These are phyloP conservation scores for Ailanthus altissimus DNA, from an alignment of 345 rosid species.

Conservation along the genomic window DNA sequence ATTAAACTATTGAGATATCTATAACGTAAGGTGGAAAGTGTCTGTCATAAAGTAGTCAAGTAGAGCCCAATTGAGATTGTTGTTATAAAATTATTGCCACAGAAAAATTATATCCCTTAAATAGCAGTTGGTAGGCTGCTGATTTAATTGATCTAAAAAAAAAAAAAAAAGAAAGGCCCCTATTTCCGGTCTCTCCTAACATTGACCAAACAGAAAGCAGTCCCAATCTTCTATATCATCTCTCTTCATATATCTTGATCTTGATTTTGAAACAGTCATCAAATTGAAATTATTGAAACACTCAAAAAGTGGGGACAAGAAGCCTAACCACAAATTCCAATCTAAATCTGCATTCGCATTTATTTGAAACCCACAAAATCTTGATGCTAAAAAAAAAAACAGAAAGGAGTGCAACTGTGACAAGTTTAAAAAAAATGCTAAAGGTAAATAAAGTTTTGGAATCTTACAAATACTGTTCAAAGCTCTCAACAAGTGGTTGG, in stretches of 20 bases:
- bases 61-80: not conserved
- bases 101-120: not conserved
- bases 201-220: conserved; percentile 22
- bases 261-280: conserved; percentile 18
- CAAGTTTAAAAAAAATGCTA: not conserved
- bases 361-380: conserved; percentile 13
- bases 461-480: conserved; percentile 23
- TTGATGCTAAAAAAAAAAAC: not conserved
- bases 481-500: conserved; percentile 16
- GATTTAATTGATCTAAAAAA: conserved; percentile 16
- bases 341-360: conserved; percentile 2
- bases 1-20: not conserved
- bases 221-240: not conserved
- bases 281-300: not conserved
- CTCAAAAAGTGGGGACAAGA: not conserved
- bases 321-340: conserved; percentile 4
- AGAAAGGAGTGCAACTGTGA: not conserved
- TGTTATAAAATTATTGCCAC: not conserved
- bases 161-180: conserved; percentile 20
- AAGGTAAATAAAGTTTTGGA: conserved; percentile 8
- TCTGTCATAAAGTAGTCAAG: not conserved
- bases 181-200: not conserved
- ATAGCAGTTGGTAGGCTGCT: conserved; percentile 23
- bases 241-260: not conserved
- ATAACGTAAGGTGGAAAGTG: not conserved